Evolutionary conservation across 139 green algal species (phyloP), one percentile per base, ranked within the genome.

Genomic region (Limnomonas spitsbergensis): DNA sequence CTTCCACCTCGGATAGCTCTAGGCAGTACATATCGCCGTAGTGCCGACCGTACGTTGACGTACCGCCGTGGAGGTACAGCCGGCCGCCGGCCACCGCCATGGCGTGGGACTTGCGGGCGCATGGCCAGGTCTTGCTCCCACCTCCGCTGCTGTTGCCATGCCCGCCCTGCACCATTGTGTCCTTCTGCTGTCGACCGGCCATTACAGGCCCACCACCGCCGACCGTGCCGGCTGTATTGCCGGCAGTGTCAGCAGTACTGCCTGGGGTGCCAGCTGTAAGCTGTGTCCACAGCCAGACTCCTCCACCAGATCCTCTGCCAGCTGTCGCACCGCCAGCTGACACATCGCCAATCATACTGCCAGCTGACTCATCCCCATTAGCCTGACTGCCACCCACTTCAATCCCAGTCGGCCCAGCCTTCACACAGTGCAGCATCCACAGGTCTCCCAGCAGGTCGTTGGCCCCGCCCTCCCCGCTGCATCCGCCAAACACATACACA

Each of bases 31-130:
- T 76, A 39, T 87, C 80, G 27, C 9, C 20, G 6, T 76, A 72
- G 36, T 86, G 74, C 7, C 42, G 1, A 14, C 79, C 79, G 68
- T 89, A 89, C 29, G 70, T 80, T 14, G 56, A 52, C 32, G 78
- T 83, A 27, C 85, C 85, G 32, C 85, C 85, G 77, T 89, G 82
- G 9, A 89, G 32, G 67, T 82, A 89, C 72, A 89, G 76, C 26
- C 40, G 32, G 32, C 69, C 78, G 29, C 9, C 40, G 1, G 78
- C 69, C 6, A 82, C 69, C 20, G 84, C 78, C 0, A 47, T 36
- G 1, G 78, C 84, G 42, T 87, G 81, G 3, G 81, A 85, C 72
- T 87, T 86, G 38, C 84, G 75, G 2, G 81, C 53, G 34, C 38
- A 47, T 2, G 84, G 84, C 61, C 47, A 69, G 0, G 40, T 2